Percentiles rank a stretch among this genome's conserved stretches.
Evolutionary conservation across 495 filamentous ascomycete genomes (phyloP).

Genomic region (Xylaria flabelliformis): DNA sequence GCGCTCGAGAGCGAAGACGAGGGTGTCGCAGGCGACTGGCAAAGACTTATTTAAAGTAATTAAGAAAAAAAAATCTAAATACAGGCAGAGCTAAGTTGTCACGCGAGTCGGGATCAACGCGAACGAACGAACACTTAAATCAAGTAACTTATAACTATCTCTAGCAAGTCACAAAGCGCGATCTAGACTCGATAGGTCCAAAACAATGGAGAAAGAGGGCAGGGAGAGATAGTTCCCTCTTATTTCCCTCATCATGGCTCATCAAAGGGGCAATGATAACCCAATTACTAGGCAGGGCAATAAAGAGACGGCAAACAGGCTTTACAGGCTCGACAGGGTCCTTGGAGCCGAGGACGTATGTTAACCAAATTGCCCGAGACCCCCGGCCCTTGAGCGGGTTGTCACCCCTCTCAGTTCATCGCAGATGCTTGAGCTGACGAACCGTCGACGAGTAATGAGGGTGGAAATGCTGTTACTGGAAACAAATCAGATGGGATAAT

Average conservation of each 20-base stretch:
- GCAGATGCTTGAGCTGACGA: slow-evolving; percentile 1
- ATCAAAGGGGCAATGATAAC: slow-evolving; percentile 21
- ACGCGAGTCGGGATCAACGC: slow-evolving; percentile 8
- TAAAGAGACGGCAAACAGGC: slow-evolving; percentile 8
- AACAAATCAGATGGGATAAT: slow-evolving; percentile 18
- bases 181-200: slow-evolving; percentile 13
- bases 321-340: slow-evolving; percentile 4
- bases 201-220: background rate
- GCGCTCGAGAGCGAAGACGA: slow-evolving; percentile 11
- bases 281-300: background rate
- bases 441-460: slow-evolving; percentile 13
- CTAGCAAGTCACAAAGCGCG: slow-evolving; percentile 6
- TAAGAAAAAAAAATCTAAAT: slow-evolving; percentile 4
- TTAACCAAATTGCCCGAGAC: background rate
- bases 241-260: slow-evolving; percentile 9
- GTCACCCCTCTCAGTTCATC: background rate
- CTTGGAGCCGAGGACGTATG: background rate
- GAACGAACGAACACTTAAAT: slow-evolving; percentile 7
- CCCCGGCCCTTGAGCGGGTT: background rate
- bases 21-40: slow-evolving; percentile 4
- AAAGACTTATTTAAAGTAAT: background rate
- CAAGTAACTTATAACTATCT: background rate
- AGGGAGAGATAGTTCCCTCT: background rate
- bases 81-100: background rate
- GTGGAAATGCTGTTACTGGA: background rate